Conservation (phyloP, 768 basidiomycete species). For the Amanita phalloides region DNA sequence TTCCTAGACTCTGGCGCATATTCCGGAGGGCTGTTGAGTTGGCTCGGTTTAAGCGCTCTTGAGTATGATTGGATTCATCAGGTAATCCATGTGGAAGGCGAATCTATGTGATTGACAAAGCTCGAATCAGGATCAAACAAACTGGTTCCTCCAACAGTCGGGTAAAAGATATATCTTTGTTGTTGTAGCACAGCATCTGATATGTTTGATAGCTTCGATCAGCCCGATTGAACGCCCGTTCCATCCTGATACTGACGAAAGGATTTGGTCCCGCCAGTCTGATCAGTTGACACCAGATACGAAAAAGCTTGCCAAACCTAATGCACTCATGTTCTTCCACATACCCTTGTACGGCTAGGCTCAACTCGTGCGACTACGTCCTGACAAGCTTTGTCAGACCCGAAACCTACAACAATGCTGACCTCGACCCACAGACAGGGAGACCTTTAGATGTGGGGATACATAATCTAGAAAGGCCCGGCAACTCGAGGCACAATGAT, state of each 20-base stretch:
- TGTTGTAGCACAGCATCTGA: not conserved
- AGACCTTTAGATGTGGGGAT: slow-evolving; percentile 61
- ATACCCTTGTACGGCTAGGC: slow-evolving; percentile 67
- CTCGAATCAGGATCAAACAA: slow-evolving; percentile 53
- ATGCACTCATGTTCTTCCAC: slow-evolving; percentile 96
- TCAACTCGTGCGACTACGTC: not conserved
- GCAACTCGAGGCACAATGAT: slow-evolving; percentile 59
- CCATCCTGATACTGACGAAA: slow-evolving; percentile 56
- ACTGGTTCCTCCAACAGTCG: slow-evolving; percentile 86
- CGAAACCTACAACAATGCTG: slow-evolving; percentile 65
- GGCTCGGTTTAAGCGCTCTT: slow-evolving; percentile 54
- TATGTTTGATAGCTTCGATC: slow-evolving; percentile 36
- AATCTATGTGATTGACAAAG: not conserved
- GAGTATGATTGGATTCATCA: slow-evolving; percentile 83
- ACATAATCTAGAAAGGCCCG: slow-evolving; percentile 44
- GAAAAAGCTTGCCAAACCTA: slow-evolving; percentile 74
- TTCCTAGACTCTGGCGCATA: slow-evolving; percentile 87
- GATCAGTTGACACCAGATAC: slow-evolving; percentile 48
- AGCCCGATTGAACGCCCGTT: slow-evolving; percentile 76
- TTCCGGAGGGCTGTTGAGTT: slow-evolving; percentile 45
- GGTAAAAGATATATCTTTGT: slow-evolving; percentile 17
- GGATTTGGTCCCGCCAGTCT: slow-evolving; percentile 51
- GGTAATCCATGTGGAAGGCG: slow-evolving; percentile 22
- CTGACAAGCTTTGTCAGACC: slow-evolving; percentile 29
- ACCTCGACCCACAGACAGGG: slow-evolving; percentile 50